Evolutionary conservation across 148 eudicot species (phyloP), one percentile per base, ranked within the genome.

Genomic region (Persicaria tinctoria): DNA sequence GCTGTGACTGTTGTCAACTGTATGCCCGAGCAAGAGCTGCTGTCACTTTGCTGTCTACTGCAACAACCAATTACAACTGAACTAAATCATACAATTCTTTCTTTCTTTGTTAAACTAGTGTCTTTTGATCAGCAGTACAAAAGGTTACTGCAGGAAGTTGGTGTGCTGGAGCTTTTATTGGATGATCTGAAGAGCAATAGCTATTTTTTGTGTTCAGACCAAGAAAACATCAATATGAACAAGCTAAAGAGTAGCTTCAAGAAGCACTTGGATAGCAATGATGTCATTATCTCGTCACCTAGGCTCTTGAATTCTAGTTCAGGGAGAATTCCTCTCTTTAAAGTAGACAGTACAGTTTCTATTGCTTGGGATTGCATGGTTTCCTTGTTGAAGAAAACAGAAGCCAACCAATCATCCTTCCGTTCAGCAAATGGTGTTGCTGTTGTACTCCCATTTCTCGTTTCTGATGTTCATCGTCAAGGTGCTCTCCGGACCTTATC

Each of bases 1-100:
- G 99, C 97, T 17, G 94, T 95, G 68, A 95, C 96, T 74, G 99
- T 92, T 80, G 97, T 95, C 70, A 95, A 92, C 80, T 90, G 97
- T 81, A 85, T 89, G 57, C 99, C 97, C 68, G 99, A 95, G 83
- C 99, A 95, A 81, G 99, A 95, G 81, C 83, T 95, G 78, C 92
- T 95, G 75, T 92, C 99, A 50, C 94, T 95, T 76, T 92, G 99
- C 82, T 95, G 99, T 86, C 85, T 95, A 74, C 72, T 95, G 71
- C 97, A 95, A 82, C 99, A 95, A 85, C 97, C 88, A n/a, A 92
- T 86, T 73, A 79, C 90, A 45, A 76, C 94, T 46, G 90, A 89
- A 55, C 81, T 92, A 66, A 95, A 92, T 75, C 87, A 81, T 38
- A 87, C 92, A 14, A 90, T 95, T 78, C 84, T 95, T 73, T 87